Evolutionary conservation across 1,284 basidiomycete genomes (phyloP).

Genomic region (Cutaneotrichosporon cyanovorans): DNA sequence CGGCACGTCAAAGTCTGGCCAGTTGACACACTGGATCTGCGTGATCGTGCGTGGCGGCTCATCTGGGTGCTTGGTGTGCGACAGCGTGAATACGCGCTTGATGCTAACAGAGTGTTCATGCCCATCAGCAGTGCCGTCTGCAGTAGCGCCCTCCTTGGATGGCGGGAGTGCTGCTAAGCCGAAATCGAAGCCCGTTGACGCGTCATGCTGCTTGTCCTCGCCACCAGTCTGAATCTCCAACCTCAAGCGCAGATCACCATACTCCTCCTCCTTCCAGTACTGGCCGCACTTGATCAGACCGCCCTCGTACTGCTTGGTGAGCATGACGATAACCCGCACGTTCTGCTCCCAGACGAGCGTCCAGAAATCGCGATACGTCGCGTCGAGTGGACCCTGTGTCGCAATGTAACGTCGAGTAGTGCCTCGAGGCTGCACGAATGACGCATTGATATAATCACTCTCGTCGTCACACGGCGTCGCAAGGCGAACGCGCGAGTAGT

Average conservation of each 20-base stretch:
- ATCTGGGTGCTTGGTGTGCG: constrained; percentile 55
- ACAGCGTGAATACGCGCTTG: constrained; percentile 63
- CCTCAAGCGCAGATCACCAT: constrained; percentile 62
- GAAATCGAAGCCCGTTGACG: constrained; percentile 44
- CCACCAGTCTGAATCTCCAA: constrained; percentile 58
- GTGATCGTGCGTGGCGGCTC: constrained; percentile 52
- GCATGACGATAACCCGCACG: constrained; percentile 56
- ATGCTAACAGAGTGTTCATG: constrained; percentile 43
- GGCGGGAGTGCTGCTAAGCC: constrained; percentile 16
- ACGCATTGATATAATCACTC: constrained; percentile 88
- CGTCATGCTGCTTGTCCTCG: constrained; percentile 28
- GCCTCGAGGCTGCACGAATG: constrained; percentile 75
- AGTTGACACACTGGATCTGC: constrained; percentile 82
- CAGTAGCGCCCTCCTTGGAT: background rate
- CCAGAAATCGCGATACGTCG: constrained; percentile 92
- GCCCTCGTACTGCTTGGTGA: constrained; percentile 86
- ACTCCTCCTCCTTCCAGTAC: constrained; percentile 73
- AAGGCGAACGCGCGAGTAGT: constrained; percentile 64
- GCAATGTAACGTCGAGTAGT: constrained; percentile 81
- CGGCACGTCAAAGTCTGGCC: constrained; percentile 92
- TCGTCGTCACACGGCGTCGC: constrained; percentile 52
- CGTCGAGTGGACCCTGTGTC: constrained; percentile 87
- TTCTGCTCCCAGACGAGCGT: constrained; percentile 56
- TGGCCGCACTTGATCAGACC: constrained; percentile 81
- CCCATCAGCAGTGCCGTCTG: no score